Conservation (phyloP, 2,329 filamentous ascomycete species). For the Aspergillus luchuensis region DNA sequence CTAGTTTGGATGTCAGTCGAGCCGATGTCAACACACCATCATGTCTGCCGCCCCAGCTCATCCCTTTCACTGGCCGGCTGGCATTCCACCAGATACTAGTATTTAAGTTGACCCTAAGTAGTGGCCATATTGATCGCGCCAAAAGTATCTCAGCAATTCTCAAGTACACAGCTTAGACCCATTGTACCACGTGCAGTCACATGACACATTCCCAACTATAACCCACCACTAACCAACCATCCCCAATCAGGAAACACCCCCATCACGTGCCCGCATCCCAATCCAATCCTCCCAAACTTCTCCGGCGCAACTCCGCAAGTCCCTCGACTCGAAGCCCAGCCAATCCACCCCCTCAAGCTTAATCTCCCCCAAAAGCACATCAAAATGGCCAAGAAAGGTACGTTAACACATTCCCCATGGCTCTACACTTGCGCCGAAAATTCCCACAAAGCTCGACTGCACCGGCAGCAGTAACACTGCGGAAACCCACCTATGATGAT, state of each 20-base stretch:
- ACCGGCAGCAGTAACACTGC: not conserved
- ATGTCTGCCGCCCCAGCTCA: no score
- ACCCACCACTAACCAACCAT: not conserved
- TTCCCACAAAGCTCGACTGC: not conserved
- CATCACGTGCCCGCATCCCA: not conserved
- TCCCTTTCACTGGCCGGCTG: no score
- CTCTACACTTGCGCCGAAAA: no score
- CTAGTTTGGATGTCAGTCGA: no score
- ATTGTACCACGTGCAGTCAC: not conserved
- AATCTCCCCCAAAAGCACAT: not conserved
- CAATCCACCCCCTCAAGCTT: not conserved
- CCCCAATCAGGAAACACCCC: not conserved
- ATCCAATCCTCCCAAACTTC: conserved; percentile 10
- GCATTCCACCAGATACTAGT: no score
- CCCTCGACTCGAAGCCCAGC: not conserved
- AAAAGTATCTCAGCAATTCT: no score
- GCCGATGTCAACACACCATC: no score
- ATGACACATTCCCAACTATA: not conserved
- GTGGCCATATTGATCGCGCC: no score
- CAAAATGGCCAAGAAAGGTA: conserved; percentile 51
- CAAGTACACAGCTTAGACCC: not conserved
- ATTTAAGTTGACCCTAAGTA: no score
- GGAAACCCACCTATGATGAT: not conserved
- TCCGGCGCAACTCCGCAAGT: not conserved
- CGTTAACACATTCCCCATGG: not conserved